These are phyloP conservation scores for Gaeumannomyces sp. DNA, from an alignment of 2,329 filamentous ascomycete species.

Conservation along the genomic window DNA sequence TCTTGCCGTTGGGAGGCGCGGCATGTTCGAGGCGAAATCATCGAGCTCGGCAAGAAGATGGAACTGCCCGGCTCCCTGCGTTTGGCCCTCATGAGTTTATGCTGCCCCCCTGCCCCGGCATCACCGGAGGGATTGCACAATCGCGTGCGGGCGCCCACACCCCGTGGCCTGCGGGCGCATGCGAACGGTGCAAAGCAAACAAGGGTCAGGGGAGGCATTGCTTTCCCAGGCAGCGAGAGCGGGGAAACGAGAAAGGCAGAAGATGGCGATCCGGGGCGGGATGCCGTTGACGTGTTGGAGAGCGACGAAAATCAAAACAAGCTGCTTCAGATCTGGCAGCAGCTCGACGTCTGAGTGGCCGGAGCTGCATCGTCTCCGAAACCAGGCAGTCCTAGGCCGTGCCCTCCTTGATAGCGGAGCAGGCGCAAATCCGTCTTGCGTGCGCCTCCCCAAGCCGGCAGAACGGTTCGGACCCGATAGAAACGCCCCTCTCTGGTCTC, in stretches of 20 bases:
- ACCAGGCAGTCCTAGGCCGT: neutral
- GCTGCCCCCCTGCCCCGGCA: neutral
- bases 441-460: neutral
- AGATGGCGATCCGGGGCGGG: neutral
- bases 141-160: neutral
- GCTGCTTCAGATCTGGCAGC: conserved; percentile 7
- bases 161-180: neutral
- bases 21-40: neutral
- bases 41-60: neutral
- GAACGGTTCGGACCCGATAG: too few species aligned
- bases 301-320: conserved; percentile 2
- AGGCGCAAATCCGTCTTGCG: neutral
- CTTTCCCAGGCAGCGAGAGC: too few species aligned
- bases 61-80: too few species aligned
- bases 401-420: neutral
- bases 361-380: neutral
- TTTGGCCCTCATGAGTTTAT: neutral
- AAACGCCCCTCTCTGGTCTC: neutral
- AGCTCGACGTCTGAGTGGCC: conserved; percentile 3
- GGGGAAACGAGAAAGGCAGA: neutral
- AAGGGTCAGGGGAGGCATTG: neutral
- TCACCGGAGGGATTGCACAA: neutral
- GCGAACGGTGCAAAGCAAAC: neutral
- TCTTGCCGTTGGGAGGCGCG: neutral
- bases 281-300: neutral